These are phyloP conservation scores for Dichotomopilus funicola DNA, from an alignment of 2,329 filamentous ascomycete genomes.

Conservation along the genomic window DNA sequence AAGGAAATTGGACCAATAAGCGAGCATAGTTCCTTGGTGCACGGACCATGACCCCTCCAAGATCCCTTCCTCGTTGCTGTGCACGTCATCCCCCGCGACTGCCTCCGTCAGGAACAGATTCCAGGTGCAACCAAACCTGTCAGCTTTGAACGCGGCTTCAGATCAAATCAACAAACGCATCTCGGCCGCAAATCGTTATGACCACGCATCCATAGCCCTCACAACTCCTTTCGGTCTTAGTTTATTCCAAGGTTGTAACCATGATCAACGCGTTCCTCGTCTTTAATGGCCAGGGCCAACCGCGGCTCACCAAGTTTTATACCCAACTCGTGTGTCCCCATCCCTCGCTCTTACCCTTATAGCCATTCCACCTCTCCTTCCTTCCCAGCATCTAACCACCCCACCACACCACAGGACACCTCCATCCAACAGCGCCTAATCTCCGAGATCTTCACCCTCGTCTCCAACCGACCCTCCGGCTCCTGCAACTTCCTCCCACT, in stretches of 20 bases:
- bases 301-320: conserved; percentile 96
- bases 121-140: background rate
- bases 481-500: conserved; percentile 95
- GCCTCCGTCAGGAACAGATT: background rate
- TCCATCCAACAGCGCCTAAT: conserved; percentile 95
- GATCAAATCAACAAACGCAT: background rate
- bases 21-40: background rate
- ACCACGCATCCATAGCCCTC: background rate
- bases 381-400: background rate
- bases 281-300: conserved; percentile 97
- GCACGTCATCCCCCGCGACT: conserved; percentile 11
- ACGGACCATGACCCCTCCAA: background rate
- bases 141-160: no score
- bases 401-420: conserved; percentile 63
- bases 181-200: background rate
- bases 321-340: conserved; percentile 68
- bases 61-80: background rate
- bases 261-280: conserved; percentile 99
- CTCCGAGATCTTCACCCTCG: conserved; percentile 93
- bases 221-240: no score
- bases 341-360: background rate
- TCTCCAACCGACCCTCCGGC: conserved; percentile 82
- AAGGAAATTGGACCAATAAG: background rate
- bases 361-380: background rate
- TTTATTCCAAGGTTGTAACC: conserved; percentile 16